These are phyloP conservation scores for Leccinum glutinopallens DNA, from an alignment of 1,284 basidiomycete species.

Conservation along the genomic window DNA sequence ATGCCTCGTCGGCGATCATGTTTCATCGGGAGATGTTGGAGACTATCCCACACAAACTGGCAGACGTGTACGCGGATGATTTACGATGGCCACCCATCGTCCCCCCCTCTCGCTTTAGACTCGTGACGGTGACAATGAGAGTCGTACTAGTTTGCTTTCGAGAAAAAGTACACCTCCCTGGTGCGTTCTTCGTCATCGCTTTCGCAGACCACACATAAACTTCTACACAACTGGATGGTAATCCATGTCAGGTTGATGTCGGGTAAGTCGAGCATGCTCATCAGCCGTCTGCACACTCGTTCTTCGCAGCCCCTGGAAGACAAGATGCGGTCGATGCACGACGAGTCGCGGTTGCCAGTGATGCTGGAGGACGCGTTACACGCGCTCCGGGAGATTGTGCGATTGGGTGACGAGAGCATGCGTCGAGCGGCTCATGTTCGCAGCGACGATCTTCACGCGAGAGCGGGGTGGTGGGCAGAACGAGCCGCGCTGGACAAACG, in stretches of 20 bases:
- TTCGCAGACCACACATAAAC: constrained; percentile 43
- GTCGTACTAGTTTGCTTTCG: constrained; percentile 40
- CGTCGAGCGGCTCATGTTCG: constrained; percentile 74
- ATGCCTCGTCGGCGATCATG: constrained; percentile 73
- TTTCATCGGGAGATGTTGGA: constrained; percentile 81
- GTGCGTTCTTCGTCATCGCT: constrained; percentile 20
- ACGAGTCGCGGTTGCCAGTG: constrained; percentile 55
- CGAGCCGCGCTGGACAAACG: constrained; percentile 77
- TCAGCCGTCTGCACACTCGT: constrained; percentile 74
- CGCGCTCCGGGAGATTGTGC: constrained; percentile 82
- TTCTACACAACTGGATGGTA: constrained; percentile 65
- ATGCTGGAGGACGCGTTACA: constrained; percentile 73
- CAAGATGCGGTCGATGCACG: constrained; percentile 55
- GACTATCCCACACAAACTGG: constrained; percentile 68
- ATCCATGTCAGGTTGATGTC: constrained; percentile 83
- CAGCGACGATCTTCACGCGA: constrained; percentile 62
- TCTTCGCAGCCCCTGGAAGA: constrained; percentile 68
- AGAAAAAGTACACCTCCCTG: constrained; percentile 36
- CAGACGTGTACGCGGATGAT: constrained; percentile 51
- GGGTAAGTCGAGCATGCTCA: constrained; percentile 82
- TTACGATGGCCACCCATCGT: constrained; percentile 65
- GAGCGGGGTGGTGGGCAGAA: constrained; percentile 85
- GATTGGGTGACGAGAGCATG: constrained; percentile 75
- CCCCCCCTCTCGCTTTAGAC: constrained; percentile 34
- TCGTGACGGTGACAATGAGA: constrained; percentile 18